A percentile compares a stretch with the other conserved stretches of the same genome.
Evolutionary conservation across 257 asterid genomes (phyloP).

Genomic region (Petrea volubilis): DNA sequence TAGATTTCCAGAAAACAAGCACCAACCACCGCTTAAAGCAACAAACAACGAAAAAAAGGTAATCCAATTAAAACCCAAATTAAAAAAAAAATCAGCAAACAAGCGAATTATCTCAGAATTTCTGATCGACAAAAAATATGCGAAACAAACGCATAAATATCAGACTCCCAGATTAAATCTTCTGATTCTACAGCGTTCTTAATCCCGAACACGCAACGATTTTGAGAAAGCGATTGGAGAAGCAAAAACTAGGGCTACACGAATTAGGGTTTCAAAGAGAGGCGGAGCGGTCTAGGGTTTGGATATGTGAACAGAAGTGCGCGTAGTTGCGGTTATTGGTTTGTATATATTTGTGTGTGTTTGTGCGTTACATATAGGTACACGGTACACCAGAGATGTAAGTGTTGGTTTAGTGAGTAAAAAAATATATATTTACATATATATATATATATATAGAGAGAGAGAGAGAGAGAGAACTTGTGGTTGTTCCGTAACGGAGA

Average conservation of each 20-base stretch:
- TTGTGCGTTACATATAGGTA: conserved; percentile 12
- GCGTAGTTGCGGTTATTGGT: neutral
- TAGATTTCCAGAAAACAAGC: conserved; percentile 1
- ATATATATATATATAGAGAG: neutral
- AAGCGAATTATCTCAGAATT: neutral
- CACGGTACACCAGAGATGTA: neutral
- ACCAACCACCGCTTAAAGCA: neutral
- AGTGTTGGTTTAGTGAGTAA: no score
- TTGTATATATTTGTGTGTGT: neutral
- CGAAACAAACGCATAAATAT: neutral
- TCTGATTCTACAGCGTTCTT: neutral
- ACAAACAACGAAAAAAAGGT: neutral
- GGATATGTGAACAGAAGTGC: conserved; percentile 5
- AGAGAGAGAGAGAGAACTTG: neutral
- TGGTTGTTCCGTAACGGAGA: neutral
- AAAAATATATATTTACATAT: neutral
- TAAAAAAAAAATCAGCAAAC: neutral
- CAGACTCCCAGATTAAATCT: neutral
- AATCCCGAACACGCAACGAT: conserved; percentile 11
- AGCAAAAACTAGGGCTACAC: neutral
- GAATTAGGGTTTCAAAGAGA: conserved; percentile 32
- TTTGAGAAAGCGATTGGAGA: conserved; percentile 2
- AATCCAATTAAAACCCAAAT: conserved; percentile 10
- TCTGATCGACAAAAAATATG: neutral
- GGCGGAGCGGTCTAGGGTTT: conserved; percentile 32